These are phyloP conservation scores for Rhizodiscina lignyota DNA, from an alignment of 495 filamentous ascomycete species.

Conservation along the genomic window DNA sequence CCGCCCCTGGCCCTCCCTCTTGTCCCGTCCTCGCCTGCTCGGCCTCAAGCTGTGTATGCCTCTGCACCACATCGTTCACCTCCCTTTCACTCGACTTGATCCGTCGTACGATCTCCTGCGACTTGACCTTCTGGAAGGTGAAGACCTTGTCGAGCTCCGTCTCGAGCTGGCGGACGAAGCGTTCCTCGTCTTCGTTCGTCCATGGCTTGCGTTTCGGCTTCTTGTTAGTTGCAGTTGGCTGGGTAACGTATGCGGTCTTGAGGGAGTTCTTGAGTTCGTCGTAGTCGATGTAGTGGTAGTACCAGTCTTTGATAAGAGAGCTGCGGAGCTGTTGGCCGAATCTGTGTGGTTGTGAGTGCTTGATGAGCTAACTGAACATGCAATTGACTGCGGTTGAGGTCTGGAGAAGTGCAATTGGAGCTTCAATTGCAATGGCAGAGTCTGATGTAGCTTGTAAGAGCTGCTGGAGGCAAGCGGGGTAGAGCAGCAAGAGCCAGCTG, in stretches of 20 bases:
- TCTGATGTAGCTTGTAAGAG: too few species aligned
- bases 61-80: constrained; percentile 69
- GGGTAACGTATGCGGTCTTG: constrained; percentile 49
- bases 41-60: constrained; percentile 38
- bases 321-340: constrained; percentile 93
- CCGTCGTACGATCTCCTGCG: constrained; percentile 77
- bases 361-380: too few species aligned
- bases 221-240: constrained; percentile 34
- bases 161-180: constrained; percentile 75
- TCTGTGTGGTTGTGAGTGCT: too few species aligned
- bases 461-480: too few species aligned
- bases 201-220: constrained; percentile 49
- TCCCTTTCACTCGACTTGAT: constrained; percentile 77
- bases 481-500: too few species aligned
- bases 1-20: constrained; percentile 26
- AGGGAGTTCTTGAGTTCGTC: constrained; percentile 80
- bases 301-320: constrained; percentile 86
- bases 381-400: too few species aligned
- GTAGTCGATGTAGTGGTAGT: constrained; percentile 95
- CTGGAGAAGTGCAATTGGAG: too few species aligned
- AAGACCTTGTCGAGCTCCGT: constrained; percentile 91
- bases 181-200: constrained; percentile 83
- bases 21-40: constrained; percentile 9
- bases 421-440: too few species aligned
- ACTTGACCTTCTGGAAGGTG: constrained; percentile 89